A percentile compares a stretch with the other conserved stretches of the same genome.
Conservation (phyloP, 1,284 basidiomycete genomes). For the Pseudozyma pruni region DNA sequence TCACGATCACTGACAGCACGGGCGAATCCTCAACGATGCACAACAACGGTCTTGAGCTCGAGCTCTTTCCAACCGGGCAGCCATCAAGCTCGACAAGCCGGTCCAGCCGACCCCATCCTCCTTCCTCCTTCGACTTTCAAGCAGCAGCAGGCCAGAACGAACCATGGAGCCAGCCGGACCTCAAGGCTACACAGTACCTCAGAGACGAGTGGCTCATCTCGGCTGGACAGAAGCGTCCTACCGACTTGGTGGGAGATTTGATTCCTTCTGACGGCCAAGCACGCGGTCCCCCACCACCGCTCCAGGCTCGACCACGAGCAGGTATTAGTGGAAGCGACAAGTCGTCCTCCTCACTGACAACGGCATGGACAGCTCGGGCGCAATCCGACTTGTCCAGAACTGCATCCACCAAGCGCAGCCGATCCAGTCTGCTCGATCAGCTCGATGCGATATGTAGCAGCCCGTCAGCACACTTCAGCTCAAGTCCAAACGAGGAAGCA, state of each 20-base stretch:
- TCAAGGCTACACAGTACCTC: constrained; percentile 20
- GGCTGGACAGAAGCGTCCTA: constrained; percentile 26
- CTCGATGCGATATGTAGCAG: constrained; percentile 33
- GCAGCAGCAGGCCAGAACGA: constrained; percentile 11
- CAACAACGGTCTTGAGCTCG: constrained; percentile 14
- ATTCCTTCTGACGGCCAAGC: not conserved
- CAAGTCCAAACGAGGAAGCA: not conserved
- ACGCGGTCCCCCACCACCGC: not conserved
- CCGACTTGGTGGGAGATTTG: constrained; percentile 19
- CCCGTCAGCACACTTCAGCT: constrained; percentile 11
- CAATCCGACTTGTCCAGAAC: not conserved
- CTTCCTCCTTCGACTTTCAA: constrained; percentile 22
- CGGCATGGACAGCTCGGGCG: not conserved
- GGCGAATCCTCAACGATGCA: constrained; percentile 6
- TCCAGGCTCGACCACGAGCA: not conserved
- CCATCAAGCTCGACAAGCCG: constrained; percentile 3
- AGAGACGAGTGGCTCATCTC: constrained; percentile 37
- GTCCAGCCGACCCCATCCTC: not conserved
- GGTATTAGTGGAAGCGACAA: not conserved
- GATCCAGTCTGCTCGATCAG: constrained; percentile 32
- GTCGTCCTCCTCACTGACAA: not conserved
- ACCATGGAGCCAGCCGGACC: constrained; percentile 13
- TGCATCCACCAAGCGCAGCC: constrained; percentile 1
- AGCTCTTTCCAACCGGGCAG: constrained; percentile 28
- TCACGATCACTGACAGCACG: constrained; percentile 6